Conservation (phyloP, 164 flowering plant genomes). For the Euptelea pleiosperma region DNA sequence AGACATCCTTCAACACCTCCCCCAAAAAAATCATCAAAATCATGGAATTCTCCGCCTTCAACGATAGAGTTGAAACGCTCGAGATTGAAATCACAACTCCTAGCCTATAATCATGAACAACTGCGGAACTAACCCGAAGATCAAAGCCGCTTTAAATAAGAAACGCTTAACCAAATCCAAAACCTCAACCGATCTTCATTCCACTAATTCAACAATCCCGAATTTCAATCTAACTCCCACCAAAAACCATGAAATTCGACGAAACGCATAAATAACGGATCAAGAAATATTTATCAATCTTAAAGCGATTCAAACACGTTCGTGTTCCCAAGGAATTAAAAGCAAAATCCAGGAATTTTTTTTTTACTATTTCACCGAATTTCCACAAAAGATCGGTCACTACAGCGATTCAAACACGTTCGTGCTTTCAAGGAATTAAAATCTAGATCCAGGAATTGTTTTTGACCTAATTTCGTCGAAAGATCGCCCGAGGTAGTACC, state of each 20-base stretch:
- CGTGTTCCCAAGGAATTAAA: not conserved
- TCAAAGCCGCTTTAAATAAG: not conserved
- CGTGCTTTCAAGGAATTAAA: too few relatives aligned
- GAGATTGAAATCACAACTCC: not conserved
- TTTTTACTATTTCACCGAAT: too few relatives aligned
- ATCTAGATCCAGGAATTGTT: too few relatives aligned
- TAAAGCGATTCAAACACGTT: not conserved
- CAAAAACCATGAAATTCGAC: not conserved
- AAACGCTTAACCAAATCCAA: not conserved
- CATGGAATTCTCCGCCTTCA: slow-evolving; percentile 4
- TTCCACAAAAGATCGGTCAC: too few relatives aligned
- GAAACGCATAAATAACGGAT: not conserved
- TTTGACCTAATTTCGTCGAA: slow-evolving; percentile 2
- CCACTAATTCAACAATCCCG: slow-evolving; percentile 1
- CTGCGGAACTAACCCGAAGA: not conserved
- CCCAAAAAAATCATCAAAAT: not conserved
- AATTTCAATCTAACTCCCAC: not conserved
- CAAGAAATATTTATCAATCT: not conserved
- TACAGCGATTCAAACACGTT: too few relatives aligned
- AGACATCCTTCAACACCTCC: slow-evolving; percentile 26
- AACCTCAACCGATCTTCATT: not conserved
- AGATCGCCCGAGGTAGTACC: not conserved
- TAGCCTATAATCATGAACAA: not conserved
- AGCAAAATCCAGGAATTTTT: too few relatives aligned
- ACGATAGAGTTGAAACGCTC: not conserved